These are phyloP conservation scores for Simmondsia chinensis DNA, from an alignment of 148 eudicot species.

Conservation along the genomic window DNA sequence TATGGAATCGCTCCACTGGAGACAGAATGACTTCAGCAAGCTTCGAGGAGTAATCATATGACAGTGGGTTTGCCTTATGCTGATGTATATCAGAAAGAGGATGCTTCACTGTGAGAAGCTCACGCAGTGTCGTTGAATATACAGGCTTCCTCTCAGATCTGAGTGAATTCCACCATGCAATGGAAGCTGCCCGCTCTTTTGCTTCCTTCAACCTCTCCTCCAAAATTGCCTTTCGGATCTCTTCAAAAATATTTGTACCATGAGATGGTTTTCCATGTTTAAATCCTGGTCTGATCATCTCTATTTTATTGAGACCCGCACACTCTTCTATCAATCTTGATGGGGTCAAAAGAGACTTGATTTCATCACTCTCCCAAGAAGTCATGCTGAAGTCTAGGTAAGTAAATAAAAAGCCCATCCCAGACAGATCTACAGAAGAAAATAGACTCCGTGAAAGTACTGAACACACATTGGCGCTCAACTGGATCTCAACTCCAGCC, in stretches of 20 bases:
- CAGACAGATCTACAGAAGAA: slow-evolving; percentile 57
- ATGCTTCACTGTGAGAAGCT: slow-evolving; percentile 52
- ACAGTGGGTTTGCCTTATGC: slow-evolving; percentile 31
- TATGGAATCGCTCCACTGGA: slow-evolving; percentile 75
- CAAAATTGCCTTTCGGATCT: slow-evolving; percentile 61
- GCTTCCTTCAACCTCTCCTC: slow-evolving; percentile 72
- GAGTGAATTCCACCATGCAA: slow-evolving; percentile 98
- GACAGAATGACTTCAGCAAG: slow-evolving; percentile 83
- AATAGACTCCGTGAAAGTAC: slow-evolving; percentile 45
- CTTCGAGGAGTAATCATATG: slow-evolving; percentile 49
- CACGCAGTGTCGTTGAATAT: slow-evolving; percentile 54
- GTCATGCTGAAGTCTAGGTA: slow-evolving; percentile 76
- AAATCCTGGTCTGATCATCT: slow-evolving; percentile 24
- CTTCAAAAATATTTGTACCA: slow-evolving; percentile 78
- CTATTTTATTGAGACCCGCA: slow-evolving; percentile 15
- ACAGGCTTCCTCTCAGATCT: slow-evolving; percentile 70
- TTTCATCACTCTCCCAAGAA: slow-evolving; percentile 97
- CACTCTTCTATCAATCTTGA: slow-evolving; percentile 62
- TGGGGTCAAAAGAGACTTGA: slow-evolving; percentile 82
- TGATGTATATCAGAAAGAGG: slow-evolving; percentile 43
- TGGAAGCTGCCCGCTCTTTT: slow-evolving; percentile 64
- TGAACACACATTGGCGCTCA: slow-evolving; percentile 75
- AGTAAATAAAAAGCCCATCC: slow-evolving; percentile 72
- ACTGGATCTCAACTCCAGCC: slow-evolving; percentile 72
- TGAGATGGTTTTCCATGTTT: slow-evolving; percentile 27